These are phyloP conservation scores for Pholiota adiposa DNA, from an alignment of 1,284 basidiomycete species.

Conservation along the genomic window DNA sequence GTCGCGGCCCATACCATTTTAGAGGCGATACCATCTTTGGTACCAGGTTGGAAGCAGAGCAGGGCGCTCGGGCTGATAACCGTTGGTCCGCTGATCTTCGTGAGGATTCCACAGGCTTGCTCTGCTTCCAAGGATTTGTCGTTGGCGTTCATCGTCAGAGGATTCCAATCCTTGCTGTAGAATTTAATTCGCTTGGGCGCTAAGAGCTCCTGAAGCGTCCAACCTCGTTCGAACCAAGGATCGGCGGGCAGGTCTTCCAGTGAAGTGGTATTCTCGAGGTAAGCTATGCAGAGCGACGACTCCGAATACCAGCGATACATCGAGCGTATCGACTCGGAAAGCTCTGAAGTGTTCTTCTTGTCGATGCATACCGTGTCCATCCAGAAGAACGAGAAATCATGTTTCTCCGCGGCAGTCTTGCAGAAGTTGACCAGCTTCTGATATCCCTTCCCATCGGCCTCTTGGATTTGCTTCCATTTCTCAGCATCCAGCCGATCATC, in stretches of 20 bases:
- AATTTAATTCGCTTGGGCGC: constrained; percentile 10
- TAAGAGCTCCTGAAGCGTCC: constrained; percentile 17
- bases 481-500: not conserved
- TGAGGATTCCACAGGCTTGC: not conserved
- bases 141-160: not conserved
- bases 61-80: not conserved
- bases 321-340: constrained; percentile 16
- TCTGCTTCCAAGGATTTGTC: constrained; percentile 6
- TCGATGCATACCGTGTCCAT: constrained; percentile 14
- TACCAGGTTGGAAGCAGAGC: not conserved
- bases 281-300: constrained; percentile 8
- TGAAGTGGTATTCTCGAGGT: constrained; percentile 1
- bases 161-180: constrained; percentile 5
- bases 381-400: constrained; percentile 8
- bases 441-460: not conserved
- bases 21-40: not conserved
- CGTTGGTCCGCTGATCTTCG: not conserved
- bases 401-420: not conserved
- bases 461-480: not conserved
- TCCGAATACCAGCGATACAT: constrained; percentile 15
- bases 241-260: not conserved
- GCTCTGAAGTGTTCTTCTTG: constrained; percentile 14
- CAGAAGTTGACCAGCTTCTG: constrained; percentile 8
- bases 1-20: constrained; percentile 9
- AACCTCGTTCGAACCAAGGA: constrained; percentile 11